Base-by-base conservation (phyloP, 2,329 filamentous ascomycete species). In the Nothopassalora personata region DNA sequence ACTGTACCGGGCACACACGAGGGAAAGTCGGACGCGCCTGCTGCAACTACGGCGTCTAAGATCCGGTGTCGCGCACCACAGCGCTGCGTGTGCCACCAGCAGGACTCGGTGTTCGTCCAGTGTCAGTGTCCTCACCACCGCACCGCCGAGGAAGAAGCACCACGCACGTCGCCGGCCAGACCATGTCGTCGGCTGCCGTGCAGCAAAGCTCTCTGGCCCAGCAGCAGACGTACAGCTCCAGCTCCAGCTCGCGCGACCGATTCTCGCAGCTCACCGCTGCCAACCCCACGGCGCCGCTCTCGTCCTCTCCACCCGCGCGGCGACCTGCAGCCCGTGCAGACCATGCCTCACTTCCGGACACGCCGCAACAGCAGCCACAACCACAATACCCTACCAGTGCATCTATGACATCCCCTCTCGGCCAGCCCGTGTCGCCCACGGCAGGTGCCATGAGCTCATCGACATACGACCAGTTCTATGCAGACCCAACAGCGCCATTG, bases 381-480 rank as follows among this genome's bases (percentile, higher is more conserved):
- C 34, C 58, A 36, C 60, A 74, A 62, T 71, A 70, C 62, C 66
- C 67, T 60, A 69, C 68, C 61, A 71, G 69, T 65, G 72, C 72
- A 59, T 70, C 74, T 64, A 75, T 74, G 70, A 78, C 75, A 73
- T 76, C 78, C 57, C 75, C 79, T 56, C 76, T 74, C 67, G 72
- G 73, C 56, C 77, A 78, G 64, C 71, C 39, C n/a, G 39, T 8
- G 75, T 54, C 66, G 75, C 60, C 71, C 77, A 71, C 46, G 73
- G 79, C 57, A 68, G n/a, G 66, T 65, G 86, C 88, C 57, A 91
- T 78, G 51, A 67, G 89, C 51, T 89, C 90, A 36, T 85, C 91
- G 70, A 92, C 89, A 7, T 95, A 91, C 13, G 94, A 90, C 47
- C 88, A 85, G 64, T 83, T 86, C 61, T 71, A 73, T 53, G 67